A percentile compares a stretch with the other conserved stretches of the same genome.
Conservation (phyloP, 768 basidiomycete species). For the Suillus placidus region DNA sequence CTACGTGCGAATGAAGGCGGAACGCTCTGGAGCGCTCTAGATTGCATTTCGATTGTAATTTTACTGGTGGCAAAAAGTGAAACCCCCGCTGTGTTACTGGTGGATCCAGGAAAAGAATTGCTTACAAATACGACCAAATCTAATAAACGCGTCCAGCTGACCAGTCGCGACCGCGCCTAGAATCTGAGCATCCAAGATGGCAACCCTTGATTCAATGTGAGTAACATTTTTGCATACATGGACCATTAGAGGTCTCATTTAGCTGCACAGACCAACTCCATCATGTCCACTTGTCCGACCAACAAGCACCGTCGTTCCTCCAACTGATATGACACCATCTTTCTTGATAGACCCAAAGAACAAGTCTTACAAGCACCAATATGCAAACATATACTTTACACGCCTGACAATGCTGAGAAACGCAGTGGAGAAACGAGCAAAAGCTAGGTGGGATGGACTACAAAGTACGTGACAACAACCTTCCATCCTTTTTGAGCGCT, state of each 20-base stretch:
- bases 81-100: too few relatives aligned
- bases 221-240: slow-evolving; percentile 1
- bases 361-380: slow-evolving; percentile 66
- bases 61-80: too few relatives aligned
- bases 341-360: slow-evolving; percentile 48
- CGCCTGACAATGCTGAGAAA: slow-evolving; percentile 52
- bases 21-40: too few relatives aligned
- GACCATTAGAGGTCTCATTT: slow-evolving; percentile 2
- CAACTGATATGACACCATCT: slow-evolving; percentile 35
- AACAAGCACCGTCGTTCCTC: slow-evolving; percentile 33
- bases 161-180: background rate
- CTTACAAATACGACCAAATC: slow-evolving; percentile 14
- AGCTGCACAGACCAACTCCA: slow-evolving; percentile 25
- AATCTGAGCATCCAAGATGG: background rate
- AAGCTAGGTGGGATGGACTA: slow-evolving; percentile 50
- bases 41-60: too few relatives aligned
- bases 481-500: background rate
- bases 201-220: slow-evolving; percentile 10
- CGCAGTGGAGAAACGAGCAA: slow-evolving; percentile 52
- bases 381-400: slow-evolving; percentile 73
- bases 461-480: slow-evolving; percentile 34
- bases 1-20: too few relatives aligned
- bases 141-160: slow-evolving; percentile 12
- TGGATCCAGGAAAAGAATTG: background rate
- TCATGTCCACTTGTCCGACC: slow-evolving; percentile 28